A percentile compares a stretch with the other conserved stretches of the same genome.
phyloP scores from a whole-genome alignment of 176 grass and related monocot species.

The Oropetium thomaeum region DNA sequence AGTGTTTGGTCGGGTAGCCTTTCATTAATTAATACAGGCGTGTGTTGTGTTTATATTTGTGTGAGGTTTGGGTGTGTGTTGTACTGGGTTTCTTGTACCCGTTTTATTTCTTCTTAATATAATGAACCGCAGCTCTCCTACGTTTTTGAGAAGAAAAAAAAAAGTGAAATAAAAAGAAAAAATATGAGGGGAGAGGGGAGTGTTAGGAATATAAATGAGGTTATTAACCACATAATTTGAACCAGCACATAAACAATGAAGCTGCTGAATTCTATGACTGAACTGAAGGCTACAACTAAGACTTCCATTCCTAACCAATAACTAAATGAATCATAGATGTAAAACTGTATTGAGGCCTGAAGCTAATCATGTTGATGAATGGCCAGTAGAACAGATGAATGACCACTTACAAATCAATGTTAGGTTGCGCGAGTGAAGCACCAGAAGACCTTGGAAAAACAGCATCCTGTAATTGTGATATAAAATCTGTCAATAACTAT shows the following conservation, averaged over 20 bases:
- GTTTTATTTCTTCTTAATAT: too few species aligned
- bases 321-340: slow-evolving; percentile 2
- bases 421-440: slow-evolving; percentile 34
- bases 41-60: too few species aligned
- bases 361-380: not conserved
- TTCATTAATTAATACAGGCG: too few species aligned
- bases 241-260: not conserved
- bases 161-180: too few species aligned
- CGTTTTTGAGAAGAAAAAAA: too few species aligned
- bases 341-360: slow-evolving; percentile 21
- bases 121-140: too few species aligned
- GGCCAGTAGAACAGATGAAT: slow-evolving; percentile 22
- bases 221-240: slow-evolving; percentile 23
- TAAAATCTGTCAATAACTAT: slow-evolving; percentile 32
- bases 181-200: too few species aligned
- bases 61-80: too few species aligned
- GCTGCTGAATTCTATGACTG: not conserved
- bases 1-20: too few species aligned
- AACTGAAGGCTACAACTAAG: not conserved
- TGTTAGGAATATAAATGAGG: too few species aligned
- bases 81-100: too few species aligned
- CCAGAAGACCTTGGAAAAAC: slow-evolving; percentile 24
- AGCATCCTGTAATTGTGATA: slow-evolving; percentile 28
- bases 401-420: slow-evolving; percentile 66
- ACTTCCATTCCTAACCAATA: slow-evolving; percentile 21